phyloP scores from a whole-genome alignment of 2,329 filamentous ascomycete genomes.

The Ascochyta rabiei region DNA sequence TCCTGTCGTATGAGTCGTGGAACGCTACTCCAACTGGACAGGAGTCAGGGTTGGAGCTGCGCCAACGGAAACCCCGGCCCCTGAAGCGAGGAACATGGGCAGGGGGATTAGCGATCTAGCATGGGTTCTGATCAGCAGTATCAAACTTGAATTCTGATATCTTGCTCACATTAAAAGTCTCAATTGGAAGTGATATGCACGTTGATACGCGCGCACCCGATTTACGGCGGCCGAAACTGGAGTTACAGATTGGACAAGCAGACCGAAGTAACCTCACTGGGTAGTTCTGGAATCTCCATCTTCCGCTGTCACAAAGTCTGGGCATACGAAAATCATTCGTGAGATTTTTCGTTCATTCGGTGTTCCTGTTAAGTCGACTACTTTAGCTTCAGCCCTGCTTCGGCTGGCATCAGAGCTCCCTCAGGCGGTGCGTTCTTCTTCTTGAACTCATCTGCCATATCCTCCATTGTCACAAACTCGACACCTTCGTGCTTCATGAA shows the following conservation, averaged over 20 bases:
- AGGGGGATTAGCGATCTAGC: slow-evolving; percentile 4
- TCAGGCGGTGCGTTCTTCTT: slow-evolving; percentile 62
- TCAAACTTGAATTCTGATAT: background rate
- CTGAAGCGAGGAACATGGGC: slow-evolving; percentile 7
- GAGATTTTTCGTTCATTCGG: no score
- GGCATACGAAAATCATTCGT: background rate
- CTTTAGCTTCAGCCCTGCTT: slow-evolving; percentile 59
- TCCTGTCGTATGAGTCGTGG: background rate
- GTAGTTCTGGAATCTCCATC: background rate
- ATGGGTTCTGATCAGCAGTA: slow-evolving; percentile 1
- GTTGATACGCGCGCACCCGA: background rate
- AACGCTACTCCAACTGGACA: slow-evolving; percentile 16
- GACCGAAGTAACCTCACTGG: background rate
- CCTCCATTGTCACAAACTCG: slow-evolving; percentile 71
- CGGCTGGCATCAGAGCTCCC: slow-evolving; percentile 66
- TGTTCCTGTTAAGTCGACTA: background rate
- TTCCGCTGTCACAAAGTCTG: background rate
- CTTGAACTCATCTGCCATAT: slow-evolving; percentile 76
- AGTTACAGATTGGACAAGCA: background rate
- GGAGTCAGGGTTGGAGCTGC: slow-evolving; percentile 10
- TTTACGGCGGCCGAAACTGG: background rate
- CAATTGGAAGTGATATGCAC: no score
- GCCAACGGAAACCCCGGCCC: slow-evolving; percentile 4
- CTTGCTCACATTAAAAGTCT: background rate
- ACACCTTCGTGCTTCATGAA: slow-evolving; percentile 68